Evolutionary conservation across 176 grass and related monocot species (phyloP).

Genomic region (Cenchrus fungigraminus): DNA sequence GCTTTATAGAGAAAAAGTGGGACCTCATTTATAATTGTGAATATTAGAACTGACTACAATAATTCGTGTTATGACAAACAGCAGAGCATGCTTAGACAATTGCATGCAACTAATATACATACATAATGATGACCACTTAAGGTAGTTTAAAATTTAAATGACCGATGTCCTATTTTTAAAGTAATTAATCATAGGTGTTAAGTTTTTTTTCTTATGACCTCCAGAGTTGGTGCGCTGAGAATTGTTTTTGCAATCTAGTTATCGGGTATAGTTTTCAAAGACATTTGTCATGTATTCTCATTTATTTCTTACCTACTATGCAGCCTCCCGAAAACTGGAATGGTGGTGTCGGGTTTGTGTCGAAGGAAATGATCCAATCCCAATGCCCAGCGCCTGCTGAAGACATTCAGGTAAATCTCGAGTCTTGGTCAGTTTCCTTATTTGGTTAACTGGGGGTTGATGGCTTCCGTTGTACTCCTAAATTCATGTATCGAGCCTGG

Average conservation of each 20-base stretch:
- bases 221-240: conserved; percentile 12
- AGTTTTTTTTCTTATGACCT: too few relatives aligned
- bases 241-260: not conserved
- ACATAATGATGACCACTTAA: not conserved
- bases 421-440: not conserved
- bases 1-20: not conserved
- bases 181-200: too few relatives aligned
- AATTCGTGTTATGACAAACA: conserved; percentile 4
- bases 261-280: not conserved
- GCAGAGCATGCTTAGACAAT: not conserved
- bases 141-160: not conserved
- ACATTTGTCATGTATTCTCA: not conserved
- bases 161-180: not conserved
- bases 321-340: conserved; percentile 92
- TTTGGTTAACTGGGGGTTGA: not conserved
- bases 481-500: not conserved
- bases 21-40: not conserved
- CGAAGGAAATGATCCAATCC: conserved; percentile 83
- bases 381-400: conserved; percentile 75
- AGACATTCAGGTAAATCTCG: conserved; percentile 73
- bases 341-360: conserved; percentile 91
- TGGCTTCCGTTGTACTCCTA: not conserved
- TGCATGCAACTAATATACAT: not conserved
- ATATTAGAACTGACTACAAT: not conserved
- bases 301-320: conserved; percentile 33